Evolutionary conservation across 495 filamentous ascomycete species (phyloP).

Genomic region (Entonaema liquescens): DNA sequence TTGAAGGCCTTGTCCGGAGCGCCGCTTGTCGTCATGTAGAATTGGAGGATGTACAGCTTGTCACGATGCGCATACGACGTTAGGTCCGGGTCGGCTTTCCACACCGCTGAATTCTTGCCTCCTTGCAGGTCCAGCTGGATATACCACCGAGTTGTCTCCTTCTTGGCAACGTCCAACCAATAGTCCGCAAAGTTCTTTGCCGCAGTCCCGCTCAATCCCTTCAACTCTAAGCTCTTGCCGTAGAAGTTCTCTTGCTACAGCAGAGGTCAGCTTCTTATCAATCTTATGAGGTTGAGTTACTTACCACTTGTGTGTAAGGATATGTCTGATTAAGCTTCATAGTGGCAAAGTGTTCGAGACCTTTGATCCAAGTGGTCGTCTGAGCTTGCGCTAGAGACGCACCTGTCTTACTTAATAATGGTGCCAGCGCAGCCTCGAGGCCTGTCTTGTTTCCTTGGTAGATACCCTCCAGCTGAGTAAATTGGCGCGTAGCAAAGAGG

Average conservation of each 20-base stretch:
- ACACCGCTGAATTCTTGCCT: conserved; percentile 54
- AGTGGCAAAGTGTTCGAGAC: conserved; percentile 53
- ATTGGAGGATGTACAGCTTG: conserved; percentile 54
- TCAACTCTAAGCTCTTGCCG: conserved; percentile 55
- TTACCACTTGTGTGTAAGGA: conserved; percentile 51
- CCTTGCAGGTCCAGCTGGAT: conserved; percentile 57
- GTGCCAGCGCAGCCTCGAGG: conserved; percentile 48
- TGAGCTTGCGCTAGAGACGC: conserved; percentile 46
- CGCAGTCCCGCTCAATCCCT: conserved; percentile 45
- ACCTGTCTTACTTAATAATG: conserved; percentile 49
- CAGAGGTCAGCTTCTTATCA: conserved; percentile 19
- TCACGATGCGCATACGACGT: conserved; percentile 54
- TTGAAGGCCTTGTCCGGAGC: conserved; percentile 48
- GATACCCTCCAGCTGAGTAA: conserved; percentile 54
- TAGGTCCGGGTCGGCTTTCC: conserved; percentile 41
- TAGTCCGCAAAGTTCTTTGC: conserved; percentile 52
- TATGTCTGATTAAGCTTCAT: conserved; percentile 52
- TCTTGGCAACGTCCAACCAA: conserved; percentile 52
- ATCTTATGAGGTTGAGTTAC: conserved; percentile 8
- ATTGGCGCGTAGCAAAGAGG: conserved; percentile 50
- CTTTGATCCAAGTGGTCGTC: conserved; percentile 54
- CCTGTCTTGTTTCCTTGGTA: conserved; percentile 50
- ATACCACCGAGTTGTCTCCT: conserved; percentile 51
- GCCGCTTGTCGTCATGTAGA: conserved; percentile 48
- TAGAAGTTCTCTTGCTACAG: conserved; percentile 57